Conservation (phyloP, 208 protist species). For the Endotrypanum monterogeii region DNA sequence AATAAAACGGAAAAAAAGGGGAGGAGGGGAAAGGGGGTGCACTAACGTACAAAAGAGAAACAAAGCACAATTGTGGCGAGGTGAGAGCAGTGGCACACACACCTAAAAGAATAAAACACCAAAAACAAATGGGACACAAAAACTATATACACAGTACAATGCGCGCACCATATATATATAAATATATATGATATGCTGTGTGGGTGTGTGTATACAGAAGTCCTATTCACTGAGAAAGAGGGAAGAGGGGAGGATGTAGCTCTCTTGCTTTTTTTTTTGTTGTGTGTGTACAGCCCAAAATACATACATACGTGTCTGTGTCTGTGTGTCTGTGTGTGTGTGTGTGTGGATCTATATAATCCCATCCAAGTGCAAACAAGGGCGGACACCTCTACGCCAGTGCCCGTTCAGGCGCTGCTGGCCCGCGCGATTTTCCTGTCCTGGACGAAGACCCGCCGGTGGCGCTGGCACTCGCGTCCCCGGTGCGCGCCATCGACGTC, state of each 20-base stretch:
- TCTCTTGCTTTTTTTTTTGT: neutral
- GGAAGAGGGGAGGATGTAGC: neutral
- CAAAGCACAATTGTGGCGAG: neutral
- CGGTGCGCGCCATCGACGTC: conserved; percentile 12
- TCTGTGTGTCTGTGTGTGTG: neutral
- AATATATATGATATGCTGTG: neutral
- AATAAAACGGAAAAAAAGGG: neutral
- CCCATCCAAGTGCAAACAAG: too few species aligned
- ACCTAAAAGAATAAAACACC: neutral
- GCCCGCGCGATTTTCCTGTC: neutral
- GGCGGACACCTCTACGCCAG: neutral
- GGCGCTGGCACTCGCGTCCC: neutral
- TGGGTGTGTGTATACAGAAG: neutral
- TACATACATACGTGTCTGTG: neutral
- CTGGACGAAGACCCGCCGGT: conserved; percentile 10
- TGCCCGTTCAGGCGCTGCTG: neutral
- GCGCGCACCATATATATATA: conserved; percentile 1
- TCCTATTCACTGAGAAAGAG: neutral
- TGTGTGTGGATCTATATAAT: neutral
- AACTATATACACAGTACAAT: too few species aligned
- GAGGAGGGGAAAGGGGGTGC: neutral
- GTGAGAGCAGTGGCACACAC: neutral
- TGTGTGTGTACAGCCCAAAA: neutral
- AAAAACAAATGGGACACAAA: neutral
- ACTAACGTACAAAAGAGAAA: neutral